Evolutionary conservation across 257 asterid species (phyloP).

Genomic region (Penstemon davidsonii): DNA sequence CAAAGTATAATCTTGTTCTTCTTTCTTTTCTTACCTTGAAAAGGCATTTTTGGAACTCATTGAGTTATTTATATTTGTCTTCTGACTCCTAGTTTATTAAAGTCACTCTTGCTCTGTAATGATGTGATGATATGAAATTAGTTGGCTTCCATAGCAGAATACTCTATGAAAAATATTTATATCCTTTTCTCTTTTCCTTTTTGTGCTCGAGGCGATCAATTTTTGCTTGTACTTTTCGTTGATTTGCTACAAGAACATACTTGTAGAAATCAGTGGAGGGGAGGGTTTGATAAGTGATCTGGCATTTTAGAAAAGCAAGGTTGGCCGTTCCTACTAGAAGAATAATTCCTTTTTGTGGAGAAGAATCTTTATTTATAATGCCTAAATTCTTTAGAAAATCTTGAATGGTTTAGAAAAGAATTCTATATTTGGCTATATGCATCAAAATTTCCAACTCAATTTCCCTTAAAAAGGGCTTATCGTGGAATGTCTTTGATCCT

Average conservation of each 20-base stretch:
- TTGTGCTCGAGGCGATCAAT: conserved; percentile 11
- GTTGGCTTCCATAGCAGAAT: conserved; percentile 1
- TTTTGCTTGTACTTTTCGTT: conserved; percentile 18
- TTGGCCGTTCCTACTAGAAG: conserved; percentile 4
- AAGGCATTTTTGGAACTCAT: neutral
- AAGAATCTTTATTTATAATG: neutral
- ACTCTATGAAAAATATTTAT: conserved; percentile 14
- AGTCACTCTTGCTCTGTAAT: conserved; percentile 21
- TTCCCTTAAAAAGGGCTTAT: conserved; percentile 20
- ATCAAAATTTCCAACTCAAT: neutral
- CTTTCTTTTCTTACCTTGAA: conserved; percentile 5
- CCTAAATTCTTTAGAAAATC: neutral
- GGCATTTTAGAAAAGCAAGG: conserved; percentile 9
- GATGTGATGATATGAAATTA: conserved; percentile 15
- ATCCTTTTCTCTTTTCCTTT: neutral
- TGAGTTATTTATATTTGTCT: conserved; percentile 10
- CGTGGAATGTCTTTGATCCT: neutral
- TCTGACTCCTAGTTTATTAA: neutral
- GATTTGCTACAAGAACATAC: neutral
- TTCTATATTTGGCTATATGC: neutral
- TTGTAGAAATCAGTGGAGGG: conserved; percentile 17
- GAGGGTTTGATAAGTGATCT: conserved; percentile 10
- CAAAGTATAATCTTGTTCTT: conserved; percentile 18
- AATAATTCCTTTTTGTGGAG: neutral
- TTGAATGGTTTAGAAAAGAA: neutral